Base-by-base conservation (phyloP, 2,329 filamentous ascomycete species). In the Monilinia fructicola region DNA sequence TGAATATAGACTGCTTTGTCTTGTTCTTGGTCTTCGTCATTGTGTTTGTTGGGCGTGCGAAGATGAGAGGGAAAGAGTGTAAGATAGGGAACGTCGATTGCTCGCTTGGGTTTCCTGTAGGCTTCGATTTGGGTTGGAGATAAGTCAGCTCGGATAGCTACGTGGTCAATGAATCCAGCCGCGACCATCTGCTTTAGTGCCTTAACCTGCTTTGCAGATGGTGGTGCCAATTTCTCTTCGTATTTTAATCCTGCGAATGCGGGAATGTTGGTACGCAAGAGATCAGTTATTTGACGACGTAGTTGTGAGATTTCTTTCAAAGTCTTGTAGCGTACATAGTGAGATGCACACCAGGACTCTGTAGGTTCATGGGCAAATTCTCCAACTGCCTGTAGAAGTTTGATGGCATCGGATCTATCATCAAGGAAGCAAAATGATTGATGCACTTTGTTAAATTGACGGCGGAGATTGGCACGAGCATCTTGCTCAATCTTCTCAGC, bases 141-240 rank as follows among this genome's bases (percentile, higher is more conserved):
- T n/a, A 92, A 81, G 77, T 99, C 94, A 4, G 91, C 92, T 68
- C 95, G 91, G 72, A 98, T 93, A 55, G 95, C 95, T 52, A 99
- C 85, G 72, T 97, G 91, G 78, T 99, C 95, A 74, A 98, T 87
- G 79, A 97, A 98, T 0, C 94, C 95, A 0, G 92, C 90, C 0
- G 94, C 92, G 28, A 92, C 88, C 79, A 98, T 96, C 76, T 97
- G 92, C 77, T 96, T 96, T 38, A 99, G 82, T 0, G 92, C 87
- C 56, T 88, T 88, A 38, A 96, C 81, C 74, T 93, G 89, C 71
- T 88, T 90, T 9, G 87, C 80, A 0, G 85, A 85, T 0, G 87
- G 87, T 0, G 82, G 81, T 58, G 84, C 81, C 3, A 90, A 80
- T 72, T 82, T 83, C 40, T 87, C 85, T 65, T 83, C 78, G 70